Base-by-base conservation (phyloP, 306 rosid species). In the Inga laurina region DNA sequence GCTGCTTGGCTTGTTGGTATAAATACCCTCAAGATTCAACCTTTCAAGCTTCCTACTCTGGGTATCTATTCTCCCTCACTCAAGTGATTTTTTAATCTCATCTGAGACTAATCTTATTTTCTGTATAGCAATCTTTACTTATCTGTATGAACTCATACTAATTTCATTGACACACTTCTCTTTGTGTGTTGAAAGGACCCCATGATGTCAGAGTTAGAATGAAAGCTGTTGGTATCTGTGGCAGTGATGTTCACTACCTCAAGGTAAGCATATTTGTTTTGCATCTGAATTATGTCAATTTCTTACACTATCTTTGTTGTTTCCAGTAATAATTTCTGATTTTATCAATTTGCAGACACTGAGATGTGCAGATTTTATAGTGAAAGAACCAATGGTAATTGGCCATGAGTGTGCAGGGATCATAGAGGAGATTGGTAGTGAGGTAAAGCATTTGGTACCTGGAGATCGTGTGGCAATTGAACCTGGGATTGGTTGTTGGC, bases 211-310 rank as follows among this genome's bases (percentile, higher is more conserved):
- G 88, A 84, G 82, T 93, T 51, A 87, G 85, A 84, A 85, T 93
- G 93, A 94, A 94, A 73, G 98, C 98, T 90, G 97, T 94, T 89
- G 98, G 98, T 52, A 94, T 94, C 52, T 94, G 98, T 79, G 98
- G 97, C 52, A 94, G 98, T 76, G 98, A 94, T 90, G 98, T 94
- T 86, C 97, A 94, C 85, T 90, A 88, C 85, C 89, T 94, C 88
- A 94, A 86, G 97, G 98, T 94, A 75, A 2, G 51, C 67, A 72
- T 80, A n/a, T 30, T 51, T 65, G 32, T 71, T 54, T 77, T 80
- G 27, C 74, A 48, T 76, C 45, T 59, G 12, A 72, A 39, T 76
- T n/a, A 2, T 54, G 35, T 74, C 69, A 35, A 14, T 72, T 69
- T 48, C 16, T 22, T 56, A 46, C 48, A 16, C 10, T 59, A 54